Evolutionary conservation across 2,329 filamentous ascomycete genomes (phyloP).

Genomic region (Phialocephala subalpina): DNA sequence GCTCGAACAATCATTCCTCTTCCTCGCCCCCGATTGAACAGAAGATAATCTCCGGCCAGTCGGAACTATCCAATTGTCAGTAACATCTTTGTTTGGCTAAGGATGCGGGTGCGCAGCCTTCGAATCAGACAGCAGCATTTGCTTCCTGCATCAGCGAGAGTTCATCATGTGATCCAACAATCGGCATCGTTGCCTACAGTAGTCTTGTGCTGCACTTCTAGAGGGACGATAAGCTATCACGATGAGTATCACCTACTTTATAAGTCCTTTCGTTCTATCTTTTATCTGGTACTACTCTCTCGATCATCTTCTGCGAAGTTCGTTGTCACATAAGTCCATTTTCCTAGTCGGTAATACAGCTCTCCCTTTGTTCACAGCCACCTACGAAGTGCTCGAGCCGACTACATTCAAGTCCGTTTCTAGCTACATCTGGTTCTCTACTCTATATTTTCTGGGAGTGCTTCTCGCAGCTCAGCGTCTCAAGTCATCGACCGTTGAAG

Average conservation of each 20-base stretch:
- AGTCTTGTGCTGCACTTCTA: neutral
- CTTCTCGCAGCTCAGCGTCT: neutral
- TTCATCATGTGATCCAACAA: neutral
- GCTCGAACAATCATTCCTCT: neutral
- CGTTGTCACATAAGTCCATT: neutral
- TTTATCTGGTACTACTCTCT: neutral
- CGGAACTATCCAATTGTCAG: neutral
- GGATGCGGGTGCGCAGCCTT: neutral
- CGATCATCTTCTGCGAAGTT: neutral
- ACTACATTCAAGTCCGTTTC: neutral
- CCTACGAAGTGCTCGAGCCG: neutral
- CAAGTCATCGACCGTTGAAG: neutral
- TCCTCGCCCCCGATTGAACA: neutral
- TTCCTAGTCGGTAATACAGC: neutral
- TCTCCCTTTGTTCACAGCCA: neutral
- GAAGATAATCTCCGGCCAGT: neutral
- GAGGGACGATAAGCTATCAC: neutral
- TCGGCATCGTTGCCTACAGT: neutral
- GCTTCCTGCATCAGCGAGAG: neutral
- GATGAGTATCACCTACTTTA: neutral
- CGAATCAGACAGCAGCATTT: neutral
- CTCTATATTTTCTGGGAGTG: neutral
- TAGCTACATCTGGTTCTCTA: neutral
- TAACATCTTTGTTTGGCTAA: neutral
- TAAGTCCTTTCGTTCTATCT: neutral